Evolutionary conservation across 2,329 filamentous ascomycete species (phyloP), one percentile per base, ranked within the genome.

Genomic region (Calonectria multiphialidica): DNA sequence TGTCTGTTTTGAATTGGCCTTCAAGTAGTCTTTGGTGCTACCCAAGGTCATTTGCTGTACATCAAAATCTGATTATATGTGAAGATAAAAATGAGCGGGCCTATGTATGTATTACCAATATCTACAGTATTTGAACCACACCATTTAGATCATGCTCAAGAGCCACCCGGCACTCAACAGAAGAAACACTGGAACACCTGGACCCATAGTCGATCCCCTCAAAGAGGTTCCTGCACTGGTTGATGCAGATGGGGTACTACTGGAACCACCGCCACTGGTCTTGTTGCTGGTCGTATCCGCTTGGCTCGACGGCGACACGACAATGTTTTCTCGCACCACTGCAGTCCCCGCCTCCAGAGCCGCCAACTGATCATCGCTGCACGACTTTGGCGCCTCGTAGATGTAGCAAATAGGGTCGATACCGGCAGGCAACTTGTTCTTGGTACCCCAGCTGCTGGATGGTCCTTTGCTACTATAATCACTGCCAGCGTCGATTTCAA

Each of bases 381-480:
- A 93, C 5, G 53, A 40, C 2, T 79, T 78, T 2, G 80, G 79
- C 49, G 88, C 83, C 53, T 82, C 81, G 13, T 90, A 85, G 8
- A 93, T 77, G 83, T 88, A 93, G 80, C 92, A 94, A 3, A 87
- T 90, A 3, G 87, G 81, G n/a, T 83, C 79, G 0, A 86, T 85
- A 23, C 84, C 82, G 16, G 81, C 70, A 0, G 87, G 87, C 1
- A 88, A 79, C 59, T 83, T 84, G 73, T 91, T 89, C 1, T 84
- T 89, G 67, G 89, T 85, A 0, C 86, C 89, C 1, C 90, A 85
- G 73, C 90, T 89, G 2, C 83, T 81, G 2, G 87, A 62, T 79
- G 84, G 80, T 86, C 93, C 15, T 75, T 83, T 2, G 1, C 73
- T 80, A n/a, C 65, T 73, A 53, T 79, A 79, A 0, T 40, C 61